These are phyloP conservation scores for Ophiocordyceps camponoti-leonardi DNA, from an alignment of 2,329 filamentous ascomycete species.

Conservation along the genomic window DNA sequence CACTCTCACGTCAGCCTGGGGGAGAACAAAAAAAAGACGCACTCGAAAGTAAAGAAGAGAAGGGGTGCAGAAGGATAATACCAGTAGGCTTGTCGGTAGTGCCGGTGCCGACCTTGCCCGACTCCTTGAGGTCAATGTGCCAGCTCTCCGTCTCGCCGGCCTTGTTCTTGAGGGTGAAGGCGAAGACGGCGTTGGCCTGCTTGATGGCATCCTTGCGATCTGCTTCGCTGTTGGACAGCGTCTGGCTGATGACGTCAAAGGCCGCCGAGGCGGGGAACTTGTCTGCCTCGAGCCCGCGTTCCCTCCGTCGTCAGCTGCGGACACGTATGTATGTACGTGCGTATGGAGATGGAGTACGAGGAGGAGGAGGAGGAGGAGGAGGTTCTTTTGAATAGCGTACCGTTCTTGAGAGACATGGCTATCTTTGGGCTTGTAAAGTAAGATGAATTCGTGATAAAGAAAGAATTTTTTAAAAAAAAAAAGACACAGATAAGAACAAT, in stretches of 20 bases:
- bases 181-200: conserved; percentile 72
- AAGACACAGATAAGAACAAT: too few relatives aligned
- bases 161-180: conserved; percentile 82
- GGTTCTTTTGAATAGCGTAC: conserved; percentile 20
- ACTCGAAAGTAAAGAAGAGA: conserved; percentile 57
- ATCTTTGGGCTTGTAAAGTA: background rate
- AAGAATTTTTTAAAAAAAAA: too few relatives aligned
- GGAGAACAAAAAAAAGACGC: background rate
- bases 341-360: too few relatives aligned
- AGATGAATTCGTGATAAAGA: too few relatives aligned
- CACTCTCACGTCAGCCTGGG: background rate
- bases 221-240: conserved; percentile 49
- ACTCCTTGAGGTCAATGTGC: conserved; percentile 91
- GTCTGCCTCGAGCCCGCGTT: conserved; percentile 28
- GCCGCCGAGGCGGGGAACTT: conserved; percentile 80
- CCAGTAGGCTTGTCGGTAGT: conserved; percentile 66
- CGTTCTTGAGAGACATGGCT: conserved; percentile 57
- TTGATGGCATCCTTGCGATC: conserved; percentile 81
- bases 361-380: background rate
- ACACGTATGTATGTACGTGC: background rate
- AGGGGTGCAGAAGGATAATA: conserved; percentile 28
- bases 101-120: conserved; percentile 67
- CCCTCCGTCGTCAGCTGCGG: background rate
- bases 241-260: conserved; percentile 72
- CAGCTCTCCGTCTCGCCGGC: conserved; percentile 67